Percentiles rank a stretch among this genome's conserved stretches.
phyloP scores from a whole-genome alignment of 1,284 basidiomycete genomes.

The Moniliophthora roreri region DNA sequence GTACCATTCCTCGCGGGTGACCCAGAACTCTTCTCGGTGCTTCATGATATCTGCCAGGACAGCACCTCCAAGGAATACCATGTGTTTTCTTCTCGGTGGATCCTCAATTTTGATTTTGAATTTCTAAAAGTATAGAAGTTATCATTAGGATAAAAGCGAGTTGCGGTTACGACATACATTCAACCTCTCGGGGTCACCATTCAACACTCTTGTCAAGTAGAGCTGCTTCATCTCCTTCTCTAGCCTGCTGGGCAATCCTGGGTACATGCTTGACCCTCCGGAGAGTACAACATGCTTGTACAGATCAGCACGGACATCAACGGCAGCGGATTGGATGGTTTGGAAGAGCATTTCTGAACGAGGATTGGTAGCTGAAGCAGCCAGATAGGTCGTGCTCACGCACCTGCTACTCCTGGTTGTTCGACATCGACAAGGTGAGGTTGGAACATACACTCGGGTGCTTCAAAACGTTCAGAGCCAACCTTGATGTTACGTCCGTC shows the following conservation, averaged over 20 bases:
- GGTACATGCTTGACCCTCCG: constrained; percentile 98
- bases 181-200: constrained; percentile 82
- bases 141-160: too few species aligned
- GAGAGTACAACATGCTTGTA: constrained; percentile 99
- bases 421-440: constrained; percentile 97
- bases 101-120: constrained; percentile 99
- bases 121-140: constrained; percentile 70
- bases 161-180: constrained; percentile 82
- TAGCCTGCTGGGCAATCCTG: constrained; percentile 91
- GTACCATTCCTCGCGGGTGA: constrained; percentile 90
- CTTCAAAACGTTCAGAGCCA: constrained; percentile 98
- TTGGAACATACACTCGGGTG: constrained; percentile 99
- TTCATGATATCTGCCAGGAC: constrained; percentile 99
- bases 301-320: constrained; percentile 88
- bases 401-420: constrained; percentile 93
- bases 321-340: constrained; percentile 90
- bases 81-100: constrained; percentile 96
- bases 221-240: constrained; percentile 99
- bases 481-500: constrained; percentile 98
- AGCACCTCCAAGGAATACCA: constrained; percentile 98
- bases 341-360: constrained; percentile 91
- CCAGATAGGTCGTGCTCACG: constrained; percentile 19
- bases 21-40: constrained; percentile 92
- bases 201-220: constrained; percentile 88
- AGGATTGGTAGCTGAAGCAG: background rate